Conservation (phyloP, 805 yeast genomes). For the Clavispora asparagi region DNA sequence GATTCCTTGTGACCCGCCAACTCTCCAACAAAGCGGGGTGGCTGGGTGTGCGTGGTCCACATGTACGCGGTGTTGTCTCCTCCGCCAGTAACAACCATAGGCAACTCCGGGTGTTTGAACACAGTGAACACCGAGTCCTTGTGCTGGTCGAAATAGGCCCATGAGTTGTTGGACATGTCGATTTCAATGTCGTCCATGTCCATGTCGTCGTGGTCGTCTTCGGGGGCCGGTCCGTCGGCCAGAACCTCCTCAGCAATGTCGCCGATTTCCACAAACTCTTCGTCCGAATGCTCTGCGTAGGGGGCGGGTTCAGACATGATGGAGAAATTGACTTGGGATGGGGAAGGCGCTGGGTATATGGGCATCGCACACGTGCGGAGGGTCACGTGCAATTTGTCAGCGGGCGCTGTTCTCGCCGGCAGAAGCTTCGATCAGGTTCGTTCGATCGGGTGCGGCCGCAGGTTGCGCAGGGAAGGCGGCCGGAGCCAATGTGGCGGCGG, state of each 20-base stretch:
- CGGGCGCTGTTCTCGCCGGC: too few relatives aligned
- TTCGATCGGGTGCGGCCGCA: too few relatives aligned
- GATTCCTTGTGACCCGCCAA: conserved; percentile 83
- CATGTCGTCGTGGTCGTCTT: conserved; percentile 29
- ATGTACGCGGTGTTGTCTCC: conserved; percentile 86
- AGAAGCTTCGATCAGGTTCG: too few relatives aligned
- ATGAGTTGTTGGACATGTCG: conserved; percentile 86
- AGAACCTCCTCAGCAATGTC: conserved; percentile 40
- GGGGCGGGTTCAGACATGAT: conserved; percentile 11
- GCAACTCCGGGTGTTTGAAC: conserved; percentile 79
- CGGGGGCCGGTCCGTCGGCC: conserved; percentile 30
- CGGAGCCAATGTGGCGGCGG: too few relatives aligned
- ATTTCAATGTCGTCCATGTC: conserved; percentile 41
- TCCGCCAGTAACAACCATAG: conserved; percentile 88
- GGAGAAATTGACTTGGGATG: not conserved
- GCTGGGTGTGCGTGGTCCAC: conserved; percentile 89
- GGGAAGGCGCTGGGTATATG: not conserved
- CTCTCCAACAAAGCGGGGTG: conserved; percentile 75
- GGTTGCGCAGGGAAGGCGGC: too few relatives aligned
- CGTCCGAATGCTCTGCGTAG: conserved; percentile 12
- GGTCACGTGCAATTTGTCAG: not conserved
- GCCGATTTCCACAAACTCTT: conserved; percentile 34
- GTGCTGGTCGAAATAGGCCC: conserved; percentile 85
- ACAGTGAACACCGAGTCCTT: conserved; percentile 80
- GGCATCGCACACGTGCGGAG: conserved; percentile 9